Evolutionary conservation across 495 filamentous ascomycete genomes (phyloP).

Genomic region (Lindgomyces ingoldianus): DNA sequence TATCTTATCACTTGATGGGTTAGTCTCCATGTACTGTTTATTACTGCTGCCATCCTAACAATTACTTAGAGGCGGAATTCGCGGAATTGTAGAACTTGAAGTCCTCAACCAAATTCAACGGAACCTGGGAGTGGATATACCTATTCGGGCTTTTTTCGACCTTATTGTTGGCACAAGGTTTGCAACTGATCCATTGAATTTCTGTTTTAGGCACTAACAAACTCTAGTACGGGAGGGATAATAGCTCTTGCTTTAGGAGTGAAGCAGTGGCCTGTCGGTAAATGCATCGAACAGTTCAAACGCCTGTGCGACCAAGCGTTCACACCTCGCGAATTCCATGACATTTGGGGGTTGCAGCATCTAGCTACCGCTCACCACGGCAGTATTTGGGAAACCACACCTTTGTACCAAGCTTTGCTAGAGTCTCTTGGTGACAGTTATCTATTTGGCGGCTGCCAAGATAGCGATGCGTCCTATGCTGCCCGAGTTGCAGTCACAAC

Average conservation of each 20-base stretch:
- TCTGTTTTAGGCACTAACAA: neutral
- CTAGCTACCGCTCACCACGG: conserved; percentile 43
- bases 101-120: conserved; percentile 45
- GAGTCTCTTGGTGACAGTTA: conserved; percentile 40
- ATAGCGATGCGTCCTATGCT: conserved; percentile 31
- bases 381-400: conserved; percentile 48
- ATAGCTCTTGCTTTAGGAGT: conserved; percentile 57
- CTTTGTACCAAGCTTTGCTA: conserved; percentile 44
- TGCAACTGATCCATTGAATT: neutral
- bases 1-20: conserved; percentile 50
- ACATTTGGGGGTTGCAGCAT: conserved; percentile 38
- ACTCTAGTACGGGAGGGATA: conserved; percentile 54
- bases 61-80: conserved; percentile 47
- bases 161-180: conserved; percentile 52
- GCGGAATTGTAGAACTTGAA: conserved; percentile 50
- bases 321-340: conserved; percentile 42
- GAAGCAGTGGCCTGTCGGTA: conserved; percentile 48
- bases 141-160: conserved; percentile 50
- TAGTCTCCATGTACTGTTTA: conserved; percentile 13
- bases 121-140: conserved; percentile 34
- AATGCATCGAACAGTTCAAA: conserved; percentile 48
- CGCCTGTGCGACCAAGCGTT: conserved; percentile 48
- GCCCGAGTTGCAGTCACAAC: conserved; percentile 51
- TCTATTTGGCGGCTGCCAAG: conserved; percentile 47
- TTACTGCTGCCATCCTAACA: conserved; percentile 5